These are phyloP conservation scores for Anisodus acutangulus DNA, from an alignment of 257 asterid species.

Conservation along the genomic window DNA sequence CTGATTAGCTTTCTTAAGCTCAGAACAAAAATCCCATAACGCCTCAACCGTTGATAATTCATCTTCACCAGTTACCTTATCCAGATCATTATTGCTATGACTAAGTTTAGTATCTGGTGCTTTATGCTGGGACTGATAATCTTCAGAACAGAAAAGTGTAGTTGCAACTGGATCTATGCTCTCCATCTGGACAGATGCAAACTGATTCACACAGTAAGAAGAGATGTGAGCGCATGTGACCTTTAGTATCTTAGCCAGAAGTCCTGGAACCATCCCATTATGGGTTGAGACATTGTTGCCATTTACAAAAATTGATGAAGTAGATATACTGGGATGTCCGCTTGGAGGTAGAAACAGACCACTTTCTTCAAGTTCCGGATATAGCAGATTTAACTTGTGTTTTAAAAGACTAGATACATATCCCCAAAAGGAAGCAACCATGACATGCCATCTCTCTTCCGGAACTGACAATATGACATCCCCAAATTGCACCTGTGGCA, in stretches of 20 bases:
- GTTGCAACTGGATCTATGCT: slow-evolving; percentile 52
- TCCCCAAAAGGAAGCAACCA: slow-evolving; percentile 71
- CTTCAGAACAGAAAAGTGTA: slow-evolving; percentile 48
- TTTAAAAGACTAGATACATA: slow-evolving; percentile 57
- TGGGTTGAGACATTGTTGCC: slow-evolving; percentile 41
- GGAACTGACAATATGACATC: slow-evolving; percentile 42
- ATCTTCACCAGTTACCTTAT: slow-evolving; percentile 43
- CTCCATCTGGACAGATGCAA: slow-evolving; percentile 62
- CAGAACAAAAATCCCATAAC: slow-evolving; percentile 57
- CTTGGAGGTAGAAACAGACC: slow-evolving; percentile 39
- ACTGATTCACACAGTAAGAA: slow-evolving; percentile 61
- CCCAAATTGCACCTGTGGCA: slow-evolving; percentile 51
- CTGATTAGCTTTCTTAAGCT: slow-evolving; percentile 54
- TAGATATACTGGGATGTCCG: slow-evolving; percentile 3
- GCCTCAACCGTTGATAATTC: slow-evolving; percentile 53
- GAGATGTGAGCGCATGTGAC: slow-evolving; percentile 59
- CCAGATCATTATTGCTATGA: slow-evolving; percentile 41
- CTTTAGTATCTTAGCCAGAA: slow-evolving; percentile 54
- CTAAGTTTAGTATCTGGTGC: slow-evolving; percentile 37
- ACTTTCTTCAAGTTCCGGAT: slow-evolving; percentile 43
- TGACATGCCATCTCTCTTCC: slow-evolving; percentile 58
- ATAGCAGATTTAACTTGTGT: slow-evolving; percentile 55
- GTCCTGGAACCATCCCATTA: slow-evolving; percentile 42
- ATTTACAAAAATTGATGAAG: slow-evolving; percentile 37
- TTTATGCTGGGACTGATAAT: slow-evolving; percentile 44